A percentile compares a stretch with the other conserved stretches of the same genome.
Conservation (phyloP, 2,329 filamentous ascomycete species). For the Dryadomyces quercus-mongolicae region DNA sequence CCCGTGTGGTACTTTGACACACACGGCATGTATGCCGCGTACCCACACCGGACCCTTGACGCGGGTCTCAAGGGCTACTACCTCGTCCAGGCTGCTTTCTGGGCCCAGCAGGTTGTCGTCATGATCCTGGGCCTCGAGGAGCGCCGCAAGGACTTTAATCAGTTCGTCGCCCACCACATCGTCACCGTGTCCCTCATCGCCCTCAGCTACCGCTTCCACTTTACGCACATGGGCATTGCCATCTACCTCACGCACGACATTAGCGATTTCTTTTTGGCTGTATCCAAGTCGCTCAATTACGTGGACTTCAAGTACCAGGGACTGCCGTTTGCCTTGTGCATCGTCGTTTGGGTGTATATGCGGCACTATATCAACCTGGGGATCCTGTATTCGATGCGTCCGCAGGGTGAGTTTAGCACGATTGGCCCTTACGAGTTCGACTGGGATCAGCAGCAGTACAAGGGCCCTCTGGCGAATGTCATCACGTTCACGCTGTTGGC, state of each 20-base stretch:
- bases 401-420: conserved; percentile 50
- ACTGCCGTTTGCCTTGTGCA: conserved; percentile 76
- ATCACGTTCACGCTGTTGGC: conserved; percentile 55
- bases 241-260: conserved; percentile 94
- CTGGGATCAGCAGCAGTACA: conserved; percentile 68
- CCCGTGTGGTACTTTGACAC: conserved; percentile 96
- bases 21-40: conserved; percentile 78
- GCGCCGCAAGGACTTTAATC: conserved; percentile 87
- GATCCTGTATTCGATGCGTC: conserved; percentile 65
- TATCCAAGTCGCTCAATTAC: conserved; percentile 90
- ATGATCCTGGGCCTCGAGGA: conserved; percentile 80
- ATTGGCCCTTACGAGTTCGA: conserved; percentile 64
- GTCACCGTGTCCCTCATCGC: conserved; percentile 75
- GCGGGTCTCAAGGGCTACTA: conserved; percentile 90
- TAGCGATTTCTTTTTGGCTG: conserved; percentile 87
- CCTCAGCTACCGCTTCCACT: conserved; percentile 89
- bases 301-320: conserved; percentile 63
- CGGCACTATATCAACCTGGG: conserved; percentile 74
- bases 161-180: conserved; percentile 83
- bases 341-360: conserved; percentile 75
- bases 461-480: conserved; percentile 55
- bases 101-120: conserved; percentile 88
- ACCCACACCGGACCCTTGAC: conserved; percentile 72
- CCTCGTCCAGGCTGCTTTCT: conserved; percentile 86
- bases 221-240: conserved; percentile 85